Percentiles rank a stretch among this genome's conserved stretches.
Evolutionary conservation across 2,329 filamentous ascomycete species (phyloP).

Genomic region (Fusarium multiceps): DNA sequence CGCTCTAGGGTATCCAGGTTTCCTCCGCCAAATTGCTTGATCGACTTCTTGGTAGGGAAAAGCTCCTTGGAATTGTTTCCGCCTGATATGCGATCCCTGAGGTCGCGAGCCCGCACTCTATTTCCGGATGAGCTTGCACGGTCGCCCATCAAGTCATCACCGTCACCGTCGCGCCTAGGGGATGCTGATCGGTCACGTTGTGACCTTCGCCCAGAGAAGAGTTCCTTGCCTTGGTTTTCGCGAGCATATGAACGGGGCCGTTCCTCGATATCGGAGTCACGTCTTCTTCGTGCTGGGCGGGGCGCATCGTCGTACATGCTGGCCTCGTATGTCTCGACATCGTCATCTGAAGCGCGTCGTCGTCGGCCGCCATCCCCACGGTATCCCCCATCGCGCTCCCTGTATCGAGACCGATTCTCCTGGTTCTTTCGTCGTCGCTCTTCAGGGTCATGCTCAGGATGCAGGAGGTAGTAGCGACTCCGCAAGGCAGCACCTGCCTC

Average conservation of each 20-base stretch:
- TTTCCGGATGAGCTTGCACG: constrained; percentile 50
- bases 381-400: constrained; percentile 63
- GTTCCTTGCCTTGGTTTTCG: constrained; percentile 67
- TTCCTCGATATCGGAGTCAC: constrained; percentile 45
- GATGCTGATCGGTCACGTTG: constrained; percentile 64
- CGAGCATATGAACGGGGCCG: constrained; percentile 46
- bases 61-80: constrained; percentile 53
- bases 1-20: constrained; percentile 55
- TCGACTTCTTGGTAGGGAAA: constrained; percentile 52
- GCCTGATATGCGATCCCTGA: constrained; percentile 49
- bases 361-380: constrained; percentile 55
- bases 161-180: constrained; percentile 58
- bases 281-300: constrained; percentile 44
- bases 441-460: constrained; percentile 88
- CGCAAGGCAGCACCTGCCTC: constrained; percentile 79
- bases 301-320: constrained; percentile 84
- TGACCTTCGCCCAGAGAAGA: constrained; percentile 64
- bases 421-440: constrained; percentile 72
- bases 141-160: constrained; percentile 54
- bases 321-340: constrained; percentile 72
- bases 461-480: constrained; percentile 91
- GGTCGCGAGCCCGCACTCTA: constrained; percentile 48
- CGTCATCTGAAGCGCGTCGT: constrained; percentile 57
- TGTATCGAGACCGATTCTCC: constrained; percentile 69
- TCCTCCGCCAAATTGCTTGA: constrained; percentile 41